Evolutionary conservation across 805 yeast species (phyloP).

Genomic region (Candida nitratophila): DNA sequence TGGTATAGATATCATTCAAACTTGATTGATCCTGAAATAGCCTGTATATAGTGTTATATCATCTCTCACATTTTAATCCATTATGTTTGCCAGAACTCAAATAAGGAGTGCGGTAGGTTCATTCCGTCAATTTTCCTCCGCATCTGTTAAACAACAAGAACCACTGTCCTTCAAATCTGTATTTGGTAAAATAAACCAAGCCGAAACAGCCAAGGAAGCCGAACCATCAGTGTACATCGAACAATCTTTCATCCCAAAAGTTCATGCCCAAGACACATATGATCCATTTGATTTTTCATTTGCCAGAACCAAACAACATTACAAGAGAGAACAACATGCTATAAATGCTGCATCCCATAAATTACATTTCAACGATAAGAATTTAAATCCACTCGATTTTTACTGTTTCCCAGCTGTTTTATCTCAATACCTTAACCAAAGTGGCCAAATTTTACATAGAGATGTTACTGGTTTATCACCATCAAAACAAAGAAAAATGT

Average conservation of each 20-base stretch:
- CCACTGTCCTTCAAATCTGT: background rate
- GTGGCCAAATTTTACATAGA: conserved; percentile 74
- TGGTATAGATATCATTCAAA: too few species aligned
- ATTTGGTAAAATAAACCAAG: background rate
- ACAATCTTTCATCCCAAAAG: conserved; percentile 35
- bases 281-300: conserved; percentile 79
- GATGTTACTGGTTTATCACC: conserved; percentile 61
- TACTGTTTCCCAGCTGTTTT: conserved; percentile 68
- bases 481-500: conserved; percentile 60
- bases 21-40: too few species aligned
- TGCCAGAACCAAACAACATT: conserved; percentile 47
- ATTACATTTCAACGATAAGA: conserved; percentile 28
- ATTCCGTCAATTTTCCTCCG: background rate
- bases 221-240: conserved; percentile 14
- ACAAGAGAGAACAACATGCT: conserved; percentile 17
- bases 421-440: conserved; percentile 55
- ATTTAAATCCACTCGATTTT: conserved; percentile 60
- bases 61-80: too few species aligned
- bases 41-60: too few species aligned
- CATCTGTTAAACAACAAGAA: background rate
- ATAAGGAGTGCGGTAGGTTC: background rate
- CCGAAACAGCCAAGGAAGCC: conserved; percentile 12
- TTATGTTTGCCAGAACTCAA: background rate
- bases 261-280: conserved; percentile 49
- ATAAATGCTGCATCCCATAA: conserved; percentile 16